Base-by-base conservation (phyloP, 2,329 filamentous ascomycete genomes). In the Tolypocladium ophioglossoides region DNA sequence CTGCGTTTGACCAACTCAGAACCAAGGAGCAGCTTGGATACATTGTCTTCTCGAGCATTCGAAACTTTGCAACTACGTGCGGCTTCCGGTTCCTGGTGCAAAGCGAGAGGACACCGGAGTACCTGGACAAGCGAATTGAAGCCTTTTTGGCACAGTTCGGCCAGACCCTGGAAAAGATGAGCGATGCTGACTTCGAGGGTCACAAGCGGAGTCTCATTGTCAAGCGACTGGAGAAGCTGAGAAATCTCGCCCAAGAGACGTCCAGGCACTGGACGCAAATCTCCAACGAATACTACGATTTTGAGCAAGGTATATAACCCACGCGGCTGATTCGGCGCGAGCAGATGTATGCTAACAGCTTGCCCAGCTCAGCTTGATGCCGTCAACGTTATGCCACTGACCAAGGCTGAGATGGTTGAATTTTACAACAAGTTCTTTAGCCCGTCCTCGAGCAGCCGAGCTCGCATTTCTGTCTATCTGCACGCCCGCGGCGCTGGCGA, bases 11-110 rank as follows among this genome's bases (percentile, higher is more conserved):
- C 70, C 91, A 95, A 68, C 78, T 99, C 9, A 84, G 94, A 51
- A 97, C 94, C 46, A 96, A 97, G 71, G 92, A 99, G 69, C 92
- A 99, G 71, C 85, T 99, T 8, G 94, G 94, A 14, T 99, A 99
- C 63, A 89, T 99, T 52, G 92, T 99, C 0, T 96, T 92, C 71
- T 92, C 88, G 50, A 89, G 90, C 32, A 78, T 84, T 12, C 78
- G 86, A 40, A 79, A 80, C 52, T 83, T 87, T 54, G 74, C 83
- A n/a, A 91, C 87, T 0, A 92, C 87, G 0, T 86, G 89, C 63
- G 89, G 89, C 1, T 94, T 94, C 70, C 82, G 91, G 7, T 87
- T 99, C 59, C 81, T 97, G 57, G 90, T 99, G 34, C 94, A 99
- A 73, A 96, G 90, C 66, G 92, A 99, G 71, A 86, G 86, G 66